These are phyloP conservation scores for Boechera stricta DNA, from an alignment of 345 rosid species.

Conservation along the genomic window DNA sequence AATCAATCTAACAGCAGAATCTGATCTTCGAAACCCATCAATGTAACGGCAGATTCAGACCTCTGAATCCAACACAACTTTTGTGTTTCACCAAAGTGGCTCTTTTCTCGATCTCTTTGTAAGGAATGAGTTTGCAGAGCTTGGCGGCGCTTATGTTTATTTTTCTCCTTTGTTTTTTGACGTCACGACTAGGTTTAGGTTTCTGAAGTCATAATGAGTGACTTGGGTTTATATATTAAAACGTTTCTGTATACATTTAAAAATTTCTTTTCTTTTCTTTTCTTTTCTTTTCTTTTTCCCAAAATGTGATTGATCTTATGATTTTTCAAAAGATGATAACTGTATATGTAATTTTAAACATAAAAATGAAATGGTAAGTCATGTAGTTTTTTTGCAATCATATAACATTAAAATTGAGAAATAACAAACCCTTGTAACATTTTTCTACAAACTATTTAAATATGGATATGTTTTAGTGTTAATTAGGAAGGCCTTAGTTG, in stretches of 20 bases:
- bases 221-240: neutral
- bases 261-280: neutral
- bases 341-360: too few relatives aligned
- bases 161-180: neutral
- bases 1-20: slow-evolving; percentile 1
- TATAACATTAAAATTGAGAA: too few relatives aligned
- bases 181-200: slow-evolving; percentile 12
- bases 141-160: slow-evolving; percentile 4
- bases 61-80: slow-evolving; percentile 8
- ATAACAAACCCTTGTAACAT: neutral
- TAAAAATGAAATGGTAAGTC: neutral
- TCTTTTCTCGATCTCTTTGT: neutral
- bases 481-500: neutral
- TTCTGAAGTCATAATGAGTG: neutral
- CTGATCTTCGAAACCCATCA: neutral
- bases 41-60: neutral
- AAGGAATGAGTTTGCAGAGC: neutral
- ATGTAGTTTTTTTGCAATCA: neutral
- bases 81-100: slow-evolving; percentile 11
- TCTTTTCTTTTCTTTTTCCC: neutral
- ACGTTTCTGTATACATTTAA: neutral
- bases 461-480: slow-evolving; percentile 1
- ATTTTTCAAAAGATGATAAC: too few relatives aligned
- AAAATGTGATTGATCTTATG: too few relatives aligned
- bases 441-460: neutral